Base-by-base conservation (phyloP, 169 alveolate genomes). In the Ichthyophthirius multifiliis region DNA sequence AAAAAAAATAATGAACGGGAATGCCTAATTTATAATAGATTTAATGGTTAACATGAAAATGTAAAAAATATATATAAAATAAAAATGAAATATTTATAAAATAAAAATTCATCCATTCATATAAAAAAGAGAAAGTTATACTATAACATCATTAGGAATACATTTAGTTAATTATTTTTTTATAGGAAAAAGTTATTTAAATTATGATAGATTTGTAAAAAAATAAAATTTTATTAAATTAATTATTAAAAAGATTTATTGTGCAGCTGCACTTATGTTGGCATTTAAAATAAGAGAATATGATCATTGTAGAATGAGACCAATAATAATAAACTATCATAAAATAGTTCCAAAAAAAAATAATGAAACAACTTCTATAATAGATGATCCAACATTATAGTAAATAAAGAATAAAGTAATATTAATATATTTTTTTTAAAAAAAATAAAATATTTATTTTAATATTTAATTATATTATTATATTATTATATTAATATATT, bases 151-250 rank as follows among this genome's bases (percentile, higher is more conserved):
- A 13, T 30, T 37, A 2, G 77, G 55, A 39, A 39, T 39, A 2
- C 37, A 67, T 6, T 37, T 67, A 2, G 43, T 35, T 39, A 35
- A 67, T 10, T 67, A 67, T 20, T 67, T 67, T 39, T 67, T 67
- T 37, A 39, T 67, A 7, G 46, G 46, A 20, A 67, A 39, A 44
- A 37, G 63, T 37, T 67, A 67, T 37, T 37, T 67, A 23, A 67
- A 67, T 37, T 67, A 67, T 67, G 77, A 67, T 67, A 41, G 77
- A 39, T 67, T 67, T 37, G 77, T 67, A 67, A 67, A 31, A 35
- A 67, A 5, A 5, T 18, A 37, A 35, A 35, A n/a, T n/a, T 4
- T 31, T 10, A 5, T 64, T 31, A 30, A 3, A 37, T 67, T 20
- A 31, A 34, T 39, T 67, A 12, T 39, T 1, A n/a, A 34, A 12